These are phyloP conservation scores for Dothistroma pini DNA, from an alignment of 2,329 filamentous ascomycete genomes.

Conservation along the genomic window DNA sequence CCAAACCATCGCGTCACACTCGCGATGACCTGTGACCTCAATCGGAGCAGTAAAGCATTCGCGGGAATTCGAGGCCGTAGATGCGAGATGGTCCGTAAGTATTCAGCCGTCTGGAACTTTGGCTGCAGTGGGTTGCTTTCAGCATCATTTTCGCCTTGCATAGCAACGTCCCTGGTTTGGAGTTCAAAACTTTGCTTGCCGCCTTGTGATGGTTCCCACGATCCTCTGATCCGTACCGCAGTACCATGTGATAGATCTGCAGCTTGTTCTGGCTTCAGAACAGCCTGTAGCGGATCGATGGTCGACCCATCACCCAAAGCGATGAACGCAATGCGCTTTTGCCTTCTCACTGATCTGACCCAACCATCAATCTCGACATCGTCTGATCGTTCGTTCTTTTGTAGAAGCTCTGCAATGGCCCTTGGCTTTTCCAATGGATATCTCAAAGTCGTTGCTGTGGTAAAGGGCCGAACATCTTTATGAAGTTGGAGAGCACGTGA, in stretches of 20 bases:
- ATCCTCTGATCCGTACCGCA: constrained; percentile 72
- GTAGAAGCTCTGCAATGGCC: constrained; percentile 27
- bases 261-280: constrained; percentile 68
- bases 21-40: constrained; percentile 76
- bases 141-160: constrained; percentile 75
- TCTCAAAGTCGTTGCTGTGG: not conserved
- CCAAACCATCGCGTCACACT: constrained; percentile 73
- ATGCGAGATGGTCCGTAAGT: constrained; percentile 82
- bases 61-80: constrained; percentile 76
- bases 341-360: constrained; percentile 78
- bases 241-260: constrained; percentile 73
- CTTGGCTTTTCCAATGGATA: constrained; percentile 11
- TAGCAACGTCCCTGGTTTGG: constrained; percentile 63
- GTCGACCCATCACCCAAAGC: constrained; percentile 85
- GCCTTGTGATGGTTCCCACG: constrained; percentile 67
- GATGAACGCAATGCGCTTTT: constrained; percentile 80
- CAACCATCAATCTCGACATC: constrained; percentile 63
- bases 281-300: constrained; percentile 71
- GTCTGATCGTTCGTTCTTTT: constrained; percentile 26
- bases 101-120: constrained; percentile 90
- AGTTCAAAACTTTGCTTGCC: constrained; percentile 75
- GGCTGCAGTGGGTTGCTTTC: constrained; percentile 94
- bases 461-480: constrained; percentile 13
- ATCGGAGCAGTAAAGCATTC: constrained; percentile 73
- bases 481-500: constrained; percentile 17